Evolutionary conservation across 805 yeast species (phyloP).

Genomic region (Isabelozyma rhagii): DNA sequence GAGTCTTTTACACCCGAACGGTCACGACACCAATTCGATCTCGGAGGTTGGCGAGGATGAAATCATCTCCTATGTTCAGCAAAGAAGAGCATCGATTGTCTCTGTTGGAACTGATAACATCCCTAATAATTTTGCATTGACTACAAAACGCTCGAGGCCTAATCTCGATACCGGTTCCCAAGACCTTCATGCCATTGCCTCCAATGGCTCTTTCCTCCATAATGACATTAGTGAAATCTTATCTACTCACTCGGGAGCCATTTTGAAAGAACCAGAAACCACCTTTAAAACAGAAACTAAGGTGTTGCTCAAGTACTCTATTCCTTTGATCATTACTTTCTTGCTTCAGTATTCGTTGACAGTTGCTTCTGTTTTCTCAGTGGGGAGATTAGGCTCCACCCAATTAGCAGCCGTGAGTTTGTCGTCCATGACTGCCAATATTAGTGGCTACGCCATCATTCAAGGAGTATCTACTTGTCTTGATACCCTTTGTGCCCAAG

Average conservation of each 20-base stretch:
- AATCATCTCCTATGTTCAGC: slow-evolving; percentile 35
- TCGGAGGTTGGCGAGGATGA: slow-evolving; percentile 30
- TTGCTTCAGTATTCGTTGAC: slow-evolving; percentile 69
- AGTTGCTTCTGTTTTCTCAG: slow-evolving; percentile 74
- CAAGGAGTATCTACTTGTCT: slow-evolving; percentile 78
- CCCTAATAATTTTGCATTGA: slow-evolving; percentile 11
- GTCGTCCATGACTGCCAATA: slow-evolving; percentile 76
- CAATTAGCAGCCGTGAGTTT: slow-evolving; percentile 75
- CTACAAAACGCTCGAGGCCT: slow-evolving; percentile 14
- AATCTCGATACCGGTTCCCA: slow-evolving; percentile 1
- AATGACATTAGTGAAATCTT: slow-evolving; percentile 16
- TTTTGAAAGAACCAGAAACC: slow-evolving; percentile 42
- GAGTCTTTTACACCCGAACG: background rate
- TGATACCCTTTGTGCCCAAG: slow-evolving; percentile 77
- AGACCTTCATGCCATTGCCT: slow-evolving; percentile 5
- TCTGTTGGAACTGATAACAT: slow-evolving; percentile 23
- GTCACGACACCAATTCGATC: background rate
- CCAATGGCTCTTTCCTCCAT: slow-evolving; percentile 1
- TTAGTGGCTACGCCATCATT: slow-evolving; percentile 69
- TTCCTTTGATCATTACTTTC: slow-evolving; percentile 65
- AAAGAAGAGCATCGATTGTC: slow-evolving; percentile 36
- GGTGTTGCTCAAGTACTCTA: slow-evolving; percentile 38
- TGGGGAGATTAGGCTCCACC: slow-evolving; percentile 66
- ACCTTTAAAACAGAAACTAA: slow-evolving; percentile 33
- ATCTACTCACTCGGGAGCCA: slow-evolving; percentile 14